These are phyloP conservation scores for Leccinum rimulosum DNA, from an alignment of 768 basidiomycete species.

Conservation along the genomic window DNA sequence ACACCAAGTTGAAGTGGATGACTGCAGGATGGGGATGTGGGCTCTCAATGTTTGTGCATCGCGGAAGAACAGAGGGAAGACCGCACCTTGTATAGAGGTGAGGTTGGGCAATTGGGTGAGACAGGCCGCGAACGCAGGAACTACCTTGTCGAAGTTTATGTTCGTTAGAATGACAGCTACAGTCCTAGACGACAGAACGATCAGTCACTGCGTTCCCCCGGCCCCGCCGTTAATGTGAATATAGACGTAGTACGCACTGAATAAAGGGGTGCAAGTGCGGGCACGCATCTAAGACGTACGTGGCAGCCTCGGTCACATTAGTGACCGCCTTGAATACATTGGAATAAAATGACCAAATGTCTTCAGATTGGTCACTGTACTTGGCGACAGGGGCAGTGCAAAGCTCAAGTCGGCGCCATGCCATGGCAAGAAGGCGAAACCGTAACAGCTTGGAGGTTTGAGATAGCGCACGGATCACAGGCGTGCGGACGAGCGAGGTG, in stretches of 20 bases:
- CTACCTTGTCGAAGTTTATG: background rate
- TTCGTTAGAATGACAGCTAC: background rate
- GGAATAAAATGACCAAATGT: background rate
- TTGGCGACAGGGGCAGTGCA: background rate
- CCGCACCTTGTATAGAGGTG: conserved; percentile 8
- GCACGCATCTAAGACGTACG: background rate
- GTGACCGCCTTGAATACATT: background rate
- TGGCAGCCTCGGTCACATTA: background rate
- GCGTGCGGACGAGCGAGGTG: background rate
- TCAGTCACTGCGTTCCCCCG: background rate
- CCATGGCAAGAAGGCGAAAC: conserved; percentile 13
- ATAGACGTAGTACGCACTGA: background rate
- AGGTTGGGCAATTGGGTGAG: conserved; percentile 8
- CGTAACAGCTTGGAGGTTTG: conserved; percentile 9
- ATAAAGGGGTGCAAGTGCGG: conserved; percentile 3
- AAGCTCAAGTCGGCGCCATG: conserved; percentile 10
- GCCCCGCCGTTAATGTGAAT: background rate
- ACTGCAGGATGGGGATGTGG: background rate
- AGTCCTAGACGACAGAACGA: background rate
- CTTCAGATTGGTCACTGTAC: background rate
- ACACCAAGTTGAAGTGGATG: background rate
- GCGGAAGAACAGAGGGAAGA: background rate
- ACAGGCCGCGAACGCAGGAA: conserved; percentile 7
- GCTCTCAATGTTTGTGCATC: background rate
- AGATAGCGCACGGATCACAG: conserved; percentile 6